Evolutionary conservation across 768 basidiomycete species (phyloP).

Genomic region (Calocybe gangraenosa): DNA sequence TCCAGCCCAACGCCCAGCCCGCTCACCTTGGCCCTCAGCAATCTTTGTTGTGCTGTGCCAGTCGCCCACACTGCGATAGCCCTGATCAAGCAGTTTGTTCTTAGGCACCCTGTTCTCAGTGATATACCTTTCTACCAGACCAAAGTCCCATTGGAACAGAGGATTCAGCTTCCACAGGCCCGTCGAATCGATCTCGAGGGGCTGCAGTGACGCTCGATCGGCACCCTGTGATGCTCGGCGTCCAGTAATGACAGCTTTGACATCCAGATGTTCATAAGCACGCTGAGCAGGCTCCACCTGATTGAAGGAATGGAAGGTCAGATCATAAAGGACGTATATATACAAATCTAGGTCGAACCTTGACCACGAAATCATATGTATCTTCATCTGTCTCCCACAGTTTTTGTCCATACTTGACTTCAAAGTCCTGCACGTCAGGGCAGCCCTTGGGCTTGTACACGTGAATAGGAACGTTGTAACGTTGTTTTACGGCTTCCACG

Average conservation of each 20-base stretch:
- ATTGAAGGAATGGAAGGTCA: neutral
- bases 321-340: neutral
- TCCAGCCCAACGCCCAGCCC: constrained; percentile 90
- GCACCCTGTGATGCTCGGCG: constrained; percentile 90
- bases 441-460: constrained; percentile 79
- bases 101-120: constrained; percentile 78
- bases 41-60: constrained; percentile 90
- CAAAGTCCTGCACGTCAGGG: constrained; percentile 67
- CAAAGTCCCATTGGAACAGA: constrained; percentile 83
- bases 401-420: constrained; percentile 69
- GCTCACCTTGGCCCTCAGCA: constrained; percentile 73
- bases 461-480: constrained; percentile 69
- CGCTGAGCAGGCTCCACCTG: constrained; percentile 92
- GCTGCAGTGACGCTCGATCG: constrained; percentile 76
- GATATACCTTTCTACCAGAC: constrained; percentile 81
- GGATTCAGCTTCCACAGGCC: constrained; percentile 95
- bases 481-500: constrained; percentile 72
- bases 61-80: constrained; percentile 95
- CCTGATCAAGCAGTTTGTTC: constrained; percentile 84
- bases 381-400: constrained; percentile 89
- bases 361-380: constrained; percentile 87
- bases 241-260: constrained; percentile 91
- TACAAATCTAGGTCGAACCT: constrained; percentile 43
- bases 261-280: constrained; percentile 76
- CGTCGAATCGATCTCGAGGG: constrained; percentile 86